phyloP scores from a whole-genome alignment of 176 grass and related monocot species.

The Juncus inflexus region DNA sequence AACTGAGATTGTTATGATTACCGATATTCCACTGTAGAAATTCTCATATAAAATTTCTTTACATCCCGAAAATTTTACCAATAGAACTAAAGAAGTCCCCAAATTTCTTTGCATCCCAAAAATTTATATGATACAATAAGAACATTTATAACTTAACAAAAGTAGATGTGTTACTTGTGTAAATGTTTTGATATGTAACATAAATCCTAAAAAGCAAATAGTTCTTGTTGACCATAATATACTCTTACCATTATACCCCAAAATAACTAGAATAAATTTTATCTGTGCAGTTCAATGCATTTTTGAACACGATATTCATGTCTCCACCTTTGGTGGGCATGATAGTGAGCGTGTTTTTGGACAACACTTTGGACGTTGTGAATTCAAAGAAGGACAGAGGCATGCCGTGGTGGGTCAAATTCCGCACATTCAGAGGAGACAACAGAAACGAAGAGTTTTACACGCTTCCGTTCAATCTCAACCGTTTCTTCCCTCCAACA shows the following conservation, averaged over 20 bases:
- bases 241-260: neutral
- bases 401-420: conserved; percentile 74
- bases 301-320: conserved; percentile 50
- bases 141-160: no score
- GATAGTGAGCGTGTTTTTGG: conserved; percentile 44
- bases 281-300: conserved; percentile 45
- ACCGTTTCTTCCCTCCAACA: conserved; percentile 66
- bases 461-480: conserved; percentile 62
- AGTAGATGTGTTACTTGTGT: no score
- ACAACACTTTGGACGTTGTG: conserved; percentile 62
- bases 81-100: no score
- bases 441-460: conserved; percentile 67
- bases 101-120: no score
- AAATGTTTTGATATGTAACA: no score
- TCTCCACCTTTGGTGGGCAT: conserved; percentile 45
- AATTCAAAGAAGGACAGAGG: conserved; percentile 42
- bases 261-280: neutral
- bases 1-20: no score
- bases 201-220: neutral
- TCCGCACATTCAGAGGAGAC: conserved; percentile 56
- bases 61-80: no score
- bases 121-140: no score
- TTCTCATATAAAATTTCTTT: no score
- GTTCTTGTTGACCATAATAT: neutral
- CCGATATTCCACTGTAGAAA: no score